phyloP scores from a whole-genome alignment of 176 grass and related monocot species.

The Triticum dicoccoides region DNA sequence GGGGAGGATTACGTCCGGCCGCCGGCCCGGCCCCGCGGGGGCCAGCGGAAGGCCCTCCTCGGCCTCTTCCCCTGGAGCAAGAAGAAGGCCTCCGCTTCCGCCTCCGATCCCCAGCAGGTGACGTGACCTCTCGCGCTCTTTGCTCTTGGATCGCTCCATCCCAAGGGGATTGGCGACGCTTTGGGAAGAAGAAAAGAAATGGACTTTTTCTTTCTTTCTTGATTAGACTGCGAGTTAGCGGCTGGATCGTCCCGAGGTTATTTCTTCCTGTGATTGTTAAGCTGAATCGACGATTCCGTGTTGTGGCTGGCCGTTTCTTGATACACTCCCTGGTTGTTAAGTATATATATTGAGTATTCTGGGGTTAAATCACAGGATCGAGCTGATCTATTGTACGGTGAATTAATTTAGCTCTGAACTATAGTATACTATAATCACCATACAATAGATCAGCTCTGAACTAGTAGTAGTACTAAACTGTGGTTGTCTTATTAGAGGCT shows the following conservation, averaged over 20 bases:
- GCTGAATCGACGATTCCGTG: neutral
- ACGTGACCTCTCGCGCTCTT: neutral
- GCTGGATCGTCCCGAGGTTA: neutral
- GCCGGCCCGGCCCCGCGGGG: neutral
- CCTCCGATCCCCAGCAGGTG: conserved; percentile 63
- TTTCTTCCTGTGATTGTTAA: neutral
- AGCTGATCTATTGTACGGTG: neutral
- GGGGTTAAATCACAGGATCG: neutral
- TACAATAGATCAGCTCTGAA: too few species aligned
- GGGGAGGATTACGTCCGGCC: conserved; percentile 70
- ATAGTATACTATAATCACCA: too few species aligned
- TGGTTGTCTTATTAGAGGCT: neutral
- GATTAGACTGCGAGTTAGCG: neutral
- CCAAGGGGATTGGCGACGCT: neutral
- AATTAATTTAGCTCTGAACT: neutral
- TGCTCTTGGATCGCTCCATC: neutral
- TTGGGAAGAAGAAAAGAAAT: neutral
- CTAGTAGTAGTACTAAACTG: too few species aligned
- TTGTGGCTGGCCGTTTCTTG: too few species aligned
- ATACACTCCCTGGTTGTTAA: too few species aligned
- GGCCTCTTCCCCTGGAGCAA: conserved; percentile 47
- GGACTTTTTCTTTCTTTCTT: neutral
- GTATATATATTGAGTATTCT: neutral
- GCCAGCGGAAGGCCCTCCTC: conserved; percentile 45
- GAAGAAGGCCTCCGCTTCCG: conserved; percentile 31